A percentile compares a stretch with the other conserved stretches of the same genome.
Evolutionary conservation across 1,284 basidiomycete genomes (phyloP).

Genomic region (Wolfiporia cocos): DNA sequence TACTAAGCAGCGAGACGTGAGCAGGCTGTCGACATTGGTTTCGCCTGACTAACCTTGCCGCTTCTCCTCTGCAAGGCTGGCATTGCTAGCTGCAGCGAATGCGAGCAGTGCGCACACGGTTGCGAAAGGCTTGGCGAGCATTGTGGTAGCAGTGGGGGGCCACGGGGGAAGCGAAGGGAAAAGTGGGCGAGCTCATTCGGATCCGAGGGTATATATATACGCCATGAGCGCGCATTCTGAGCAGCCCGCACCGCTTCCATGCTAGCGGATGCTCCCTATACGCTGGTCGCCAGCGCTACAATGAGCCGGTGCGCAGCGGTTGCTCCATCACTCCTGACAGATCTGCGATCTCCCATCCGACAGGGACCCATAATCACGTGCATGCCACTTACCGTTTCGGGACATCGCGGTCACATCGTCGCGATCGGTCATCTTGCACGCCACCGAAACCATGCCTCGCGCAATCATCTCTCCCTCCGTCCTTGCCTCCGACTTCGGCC

Average conservation of each 20-base stretch:
- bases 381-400: too few species aligned
- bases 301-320: too few species aligned
- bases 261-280: too few species aligned
- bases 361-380: too few species aligned
- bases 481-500: constrained; percentile 92
- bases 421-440: not conserved
- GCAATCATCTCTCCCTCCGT: constrained; percentile 90
- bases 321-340: too few species aligned
- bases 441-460: constrained; percentile 52
- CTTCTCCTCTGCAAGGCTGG: constrained; percentile 13
- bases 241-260: too few species aligned
- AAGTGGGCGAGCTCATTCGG: too few species aligned
- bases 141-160: constrained; percentile 3
- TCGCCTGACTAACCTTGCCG: constrained; percentile 16
- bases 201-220: not conserved
- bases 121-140: constrained; percentile 13
- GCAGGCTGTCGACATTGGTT: not conserved
- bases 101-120: constrained; percentile 11
- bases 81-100: constrained; percentile 7
- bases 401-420: not conserved
- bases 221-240: too few species aligned
- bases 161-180: not conserved
- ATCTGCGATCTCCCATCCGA: too few species aligned
- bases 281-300: too few species aligned
- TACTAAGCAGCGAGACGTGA: constrained; percentile 11